Percentiles rank a stretch among this genome's conserved stretches.
phyloP scores from a whole-genome alignment of 805 yeast genomes.

The Nakazawaea ernobii region DNA sequence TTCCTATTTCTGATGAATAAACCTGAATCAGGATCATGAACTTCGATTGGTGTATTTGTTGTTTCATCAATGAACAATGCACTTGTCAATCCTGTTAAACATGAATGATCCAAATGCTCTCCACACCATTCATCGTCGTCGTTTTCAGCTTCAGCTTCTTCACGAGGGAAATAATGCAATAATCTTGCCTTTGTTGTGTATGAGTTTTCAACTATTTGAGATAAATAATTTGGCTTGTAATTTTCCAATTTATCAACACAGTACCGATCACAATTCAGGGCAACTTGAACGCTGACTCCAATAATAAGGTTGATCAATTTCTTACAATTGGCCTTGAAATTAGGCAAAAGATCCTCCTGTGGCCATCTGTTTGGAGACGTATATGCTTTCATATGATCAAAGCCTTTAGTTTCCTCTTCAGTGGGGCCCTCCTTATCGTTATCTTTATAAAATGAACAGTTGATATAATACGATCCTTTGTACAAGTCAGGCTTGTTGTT shows the following conservation, averaged over 20 bases:
- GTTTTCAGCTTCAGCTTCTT: constrained; percentile 6
- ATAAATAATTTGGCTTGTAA: constrained; percentile 32
- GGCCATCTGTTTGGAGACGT: constrained; percentile 54
- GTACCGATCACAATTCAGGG: constrained; percentile 47
- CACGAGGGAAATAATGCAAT: constrained; percentile 44
- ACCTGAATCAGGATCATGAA: constrained; percentile 44
- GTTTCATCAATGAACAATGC: constrained; percentile 43
- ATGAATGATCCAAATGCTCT: constrained; percentile 55
- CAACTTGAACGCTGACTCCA: constrained; percentile 42
- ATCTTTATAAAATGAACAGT: constrained; percentile 49
- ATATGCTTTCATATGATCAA: constrained; percentile 34
- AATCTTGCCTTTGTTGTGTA: constrained; percentile 54
- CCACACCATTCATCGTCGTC: constrained; percentile 50
- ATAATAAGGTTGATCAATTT: constrained; percentile 38
- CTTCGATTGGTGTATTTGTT: constrained; percentile 18
- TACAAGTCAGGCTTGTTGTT: constrained; percentile 36
- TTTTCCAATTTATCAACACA: constrained; percentile 23
- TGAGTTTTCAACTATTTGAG: constrained; percentile 39
- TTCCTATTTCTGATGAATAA: constrained; percentile 42
- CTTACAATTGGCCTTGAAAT: constrained; percentile 32
- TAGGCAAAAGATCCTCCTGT: constrained; percentile 22
- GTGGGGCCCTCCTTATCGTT: constrained; percentile 41
- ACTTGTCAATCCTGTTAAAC: constrained; percentile 53
- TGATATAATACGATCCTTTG: constrained; percentile 55
- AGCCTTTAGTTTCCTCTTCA: constrained; percentile 24